phyloP scores from a whole-genome alignment of 805 yeast genomes.

The Suhomyces faveliae region DNA sequence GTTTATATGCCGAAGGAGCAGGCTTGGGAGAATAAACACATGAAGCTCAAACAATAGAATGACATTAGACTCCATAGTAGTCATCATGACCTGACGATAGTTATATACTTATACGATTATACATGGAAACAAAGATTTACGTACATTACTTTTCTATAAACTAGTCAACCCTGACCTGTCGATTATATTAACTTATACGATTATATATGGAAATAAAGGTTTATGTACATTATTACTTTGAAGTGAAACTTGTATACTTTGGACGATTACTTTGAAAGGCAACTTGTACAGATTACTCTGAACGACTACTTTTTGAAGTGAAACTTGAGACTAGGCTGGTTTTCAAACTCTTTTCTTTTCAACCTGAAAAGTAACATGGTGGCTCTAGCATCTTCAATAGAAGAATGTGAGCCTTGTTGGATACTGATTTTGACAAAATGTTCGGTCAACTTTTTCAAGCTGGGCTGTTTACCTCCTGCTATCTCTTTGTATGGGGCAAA shows the following conservation, averaged over 20 bases:
- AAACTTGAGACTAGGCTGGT: conserved; percentile 5
- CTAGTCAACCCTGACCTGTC: conserved; percentile 1
- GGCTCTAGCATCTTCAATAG: conserved; percentile 88
- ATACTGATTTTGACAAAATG: conserved; percentile 59
- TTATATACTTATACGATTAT: background rate
- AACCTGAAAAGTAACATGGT: conserved; percentile 77
- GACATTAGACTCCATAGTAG: too few relatives aligned
- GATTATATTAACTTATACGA: background rate
- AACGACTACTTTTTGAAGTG: background rate
- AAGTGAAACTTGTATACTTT: too few relatives aligned
- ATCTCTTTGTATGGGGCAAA: conserved; percentile 57
- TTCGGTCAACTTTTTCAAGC: conserved; percentile 61
- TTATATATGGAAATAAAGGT: background rate
- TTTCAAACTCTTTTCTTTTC: conserved; percentile 61
- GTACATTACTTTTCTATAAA: too few relatives aligned
- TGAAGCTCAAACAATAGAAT: background rate
- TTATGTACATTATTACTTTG: too few relatives aligned
- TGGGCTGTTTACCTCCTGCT: conserved; percentile 69
- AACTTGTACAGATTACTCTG: too few relatives aligned
- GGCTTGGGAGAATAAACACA: conserved; percentile 27
- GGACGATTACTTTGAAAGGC: too few relatives aligned
- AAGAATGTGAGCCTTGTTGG: conserved; percentile 76
- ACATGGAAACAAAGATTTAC: background rate
- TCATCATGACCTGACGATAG: conserved; percentile 1
- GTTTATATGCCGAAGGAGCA: conserved; percentile 35